These are phyloP conservation scores for Suillus cothurnatus DNA, from an alignment of 768 basidiomycete species.

Conservation along the genomic window DNA sequence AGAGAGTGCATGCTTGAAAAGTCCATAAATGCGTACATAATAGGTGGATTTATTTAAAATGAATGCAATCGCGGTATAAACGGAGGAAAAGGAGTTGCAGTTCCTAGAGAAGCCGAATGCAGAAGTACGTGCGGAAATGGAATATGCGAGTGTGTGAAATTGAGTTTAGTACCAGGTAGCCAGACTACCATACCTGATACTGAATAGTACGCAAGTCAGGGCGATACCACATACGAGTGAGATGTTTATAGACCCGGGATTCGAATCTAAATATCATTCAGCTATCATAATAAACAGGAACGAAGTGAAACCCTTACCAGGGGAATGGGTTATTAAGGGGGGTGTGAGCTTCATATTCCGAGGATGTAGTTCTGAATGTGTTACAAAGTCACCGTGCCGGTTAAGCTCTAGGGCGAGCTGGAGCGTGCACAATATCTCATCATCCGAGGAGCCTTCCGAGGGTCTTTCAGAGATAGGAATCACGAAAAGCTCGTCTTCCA, in stretches of 20 bases:
- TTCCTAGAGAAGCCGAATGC: neutral
- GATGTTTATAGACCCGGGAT: neutral
- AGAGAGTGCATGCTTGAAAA: neutral
- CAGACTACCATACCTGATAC: neutral
- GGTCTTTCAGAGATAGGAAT: slow-evolving; percentile 17
- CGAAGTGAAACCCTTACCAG: neutral
- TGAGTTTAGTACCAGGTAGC: neutral
- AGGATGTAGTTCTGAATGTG: slow-evolving; percentile 26
- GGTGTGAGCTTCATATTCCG: slow-evolving; percentile 23
- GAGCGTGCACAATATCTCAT: slow-evolving; percentile 18
- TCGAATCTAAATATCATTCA: slow-evolving; percentile 1
- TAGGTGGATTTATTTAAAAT: neutral
- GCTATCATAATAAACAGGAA: neutral
- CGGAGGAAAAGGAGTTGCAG: slow-evolving; percentile 3
- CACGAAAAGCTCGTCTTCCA: slow-evolving; percentile 29
- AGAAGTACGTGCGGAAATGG: neutral
- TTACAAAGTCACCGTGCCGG: slow-evolving; percentile 25
- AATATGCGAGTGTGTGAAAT: slow-evolving; percentile 1
- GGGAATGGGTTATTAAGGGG: neutral
- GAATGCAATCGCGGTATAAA: neutral
- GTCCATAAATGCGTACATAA: neutral
- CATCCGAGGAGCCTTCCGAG: slow-evolving; percentile 2
- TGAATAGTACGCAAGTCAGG: neutral
- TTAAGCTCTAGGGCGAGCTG: slow-evolving; percentile 30
- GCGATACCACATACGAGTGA: neutral